These are phyloP conservation scores for Brettanomyces anomalus DNA, from an alignment of 805 yeast genomes.

Conservation along the genomic window DNA sequence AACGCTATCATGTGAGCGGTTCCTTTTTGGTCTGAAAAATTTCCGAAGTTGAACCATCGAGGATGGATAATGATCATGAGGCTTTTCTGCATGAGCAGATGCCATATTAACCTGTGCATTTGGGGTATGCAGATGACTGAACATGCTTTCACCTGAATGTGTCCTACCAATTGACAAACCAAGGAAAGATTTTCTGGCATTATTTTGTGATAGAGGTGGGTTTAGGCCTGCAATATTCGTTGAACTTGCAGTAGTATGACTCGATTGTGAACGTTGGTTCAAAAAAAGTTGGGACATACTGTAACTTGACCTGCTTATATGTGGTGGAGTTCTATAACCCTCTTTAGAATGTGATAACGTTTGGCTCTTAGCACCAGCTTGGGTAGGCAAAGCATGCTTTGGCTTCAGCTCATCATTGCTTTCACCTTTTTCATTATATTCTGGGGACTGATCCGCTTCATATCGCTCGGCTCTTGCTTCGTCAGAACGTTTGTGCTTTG, in stretches of 20 bases:
- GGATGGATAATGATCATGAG: conserved; percentile 1
- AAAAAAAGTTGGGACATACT: background rate
- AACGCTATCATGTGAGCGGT: conserved; percentile 10
- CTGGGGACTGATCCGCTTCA: too few relatives aligned
- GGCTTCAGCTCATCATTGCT: too few relatives aligned
- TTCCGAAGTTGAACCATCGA: conserved; percentile 67
- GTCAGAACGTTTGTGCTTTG: too few relatives aligned
- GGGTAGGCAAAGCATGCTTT: too few relatives aligned
- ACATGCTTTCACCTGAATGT: conserved; percentile 15
- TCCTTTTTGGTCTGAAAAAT: conserved; percentile 52
- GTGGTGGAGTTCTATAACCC: too few relatives aligned
- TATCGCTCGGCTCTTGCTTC: too few relatives aligned
- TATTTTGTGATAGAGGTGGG: background rate
- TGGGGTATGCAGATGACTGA: conserved; percentile 3
- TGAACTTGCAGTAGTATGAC: background rate
- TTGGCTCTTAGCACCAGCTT: too few relatives aligned
- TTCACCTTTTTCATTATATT: too few relatives aligned
- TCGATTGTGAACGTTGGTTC: background rate
- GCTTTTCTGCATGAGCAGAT: conserved; percentile 2
- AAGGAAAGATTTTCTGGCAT: conserved; percentile 22
- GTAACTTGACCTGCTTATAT: background rate
- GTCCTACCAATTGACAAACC: conserved; percentile 22
- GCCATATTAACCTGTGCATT: conserved; percentile 1
- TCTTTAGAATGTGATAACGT: too few relatives aligned
- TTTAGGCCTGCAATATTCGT: background rate